Conservation (phyloP, 352 stramenopile species). For the Phytophthora sp. region DNA sequence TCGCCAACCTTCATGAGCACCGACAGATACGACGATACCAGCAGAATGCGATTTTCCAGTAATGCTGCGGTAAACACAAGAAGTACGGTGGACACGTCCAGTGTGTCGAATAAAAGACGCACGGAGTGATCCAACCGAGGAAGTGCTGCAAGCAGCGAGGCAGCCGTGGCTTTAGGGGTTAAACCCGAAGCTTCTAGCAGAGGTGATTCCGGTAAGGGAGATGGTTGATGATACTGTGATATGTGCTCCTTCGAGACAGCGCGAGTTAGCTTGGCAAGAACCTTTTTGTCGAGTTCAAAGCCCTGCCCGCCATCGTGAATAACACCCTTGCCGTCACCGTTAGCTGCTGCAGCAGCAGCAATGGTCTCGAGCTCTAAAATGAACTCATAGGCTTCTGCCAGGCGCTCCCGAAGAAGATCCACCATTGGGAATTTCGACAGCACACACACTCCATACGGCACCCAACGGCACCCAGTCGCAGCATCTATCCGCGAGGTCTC, state of each 20-base stretch:
- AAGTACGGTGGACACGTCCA: slow-evolving; percentile 77
- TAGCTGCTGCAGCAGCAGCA: slow-evolving; percentile 35
- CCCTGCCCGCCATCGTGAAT: slow-evolving; percentile 24
- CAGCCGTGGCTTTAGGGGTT: slow-evolving; percentile 31
- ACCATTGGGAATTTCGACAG: slow-evolving; percentile 86
- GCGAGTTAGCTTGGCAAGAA: slow-evolving; percentile 77
- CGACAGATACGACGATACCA: slow-evolving; percentile 82
- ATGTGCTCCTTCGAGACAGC: slow-evolving; percentile 73
- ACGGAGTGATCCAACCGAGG: slow-evolving; percentile 79
- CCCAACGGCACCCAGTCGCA: slow-evolving; percentile 55
- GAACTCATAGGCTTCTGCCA: slow-evolving; percentile 84
- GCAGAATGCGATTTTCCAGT: slow-evolving; percentile 80
- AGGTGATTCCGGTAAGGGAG: slow-evolving; percentile 38
- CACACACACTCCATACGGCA: slow-evolving; percentile 83
- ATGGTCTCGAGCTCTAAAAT: slow-evolving; percentile 77
- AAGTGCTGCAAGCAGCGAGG: slow-evolving; percentile 50
- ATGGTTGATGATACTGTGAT: slow-evolving; percentile 52
- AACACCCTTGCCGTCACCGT: slow-evolving; percentile 16
- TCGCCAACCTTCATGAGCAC: slow-evolving; percentile 86
- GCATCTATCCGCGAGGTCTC: slow-evolving; percentile 63
- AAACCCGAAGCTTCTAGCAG: slow-evolving; percentile 41
- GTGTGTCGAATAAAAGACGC: slow-evolving; percentile 79
- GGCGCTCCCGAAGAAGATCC: slow-evolving; percentile 76
- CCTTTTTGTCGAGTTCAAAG: slow-evolving; percentile 82
- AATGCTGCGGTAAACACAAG: slow-evolving; percentile 81